Conservation (phyloP, 1,139 yeast species). For the Zygoascus sp. region DNA sequence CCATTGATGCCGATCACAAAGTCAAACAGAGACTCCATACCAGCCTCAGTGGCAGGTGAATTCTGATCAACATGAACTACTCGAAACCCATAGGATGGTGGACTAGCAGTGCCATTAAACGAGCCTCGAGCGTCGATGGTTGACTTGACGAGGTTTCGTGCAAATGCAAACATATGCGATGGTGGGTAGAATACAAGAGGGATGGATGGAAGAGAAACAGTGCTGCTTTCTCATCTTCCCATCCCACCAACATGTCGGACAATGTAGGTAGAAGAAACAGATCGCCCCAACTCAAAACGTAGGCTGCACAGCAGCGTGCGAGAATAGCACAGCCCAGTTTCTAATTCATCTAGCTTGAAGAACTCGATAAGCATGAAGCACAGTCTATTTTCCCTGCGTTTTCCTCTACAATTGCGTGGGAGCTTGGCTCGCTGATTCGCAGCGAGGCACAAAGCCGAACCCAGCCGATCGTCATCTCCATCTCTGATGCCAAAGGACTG, state of each 20-base stretch:
- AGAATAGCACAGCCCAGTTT: neutral
- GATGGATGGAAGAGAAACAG: neutral
- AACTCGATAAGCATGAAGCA: conserved; percentile 28
- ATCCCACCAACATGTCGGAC: conserved; percentile 1
- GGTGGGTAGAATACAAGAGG: neutral
- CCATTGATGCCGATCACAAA: conserved; percentile 75
- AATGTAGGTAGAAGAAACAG: too few species aligned
- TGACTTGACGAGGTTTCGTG: conserved; percentile 74
- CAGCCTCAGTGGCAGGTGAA: conserved; percentile 44
- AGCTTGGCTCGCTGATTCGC: conserved; percentile 32
- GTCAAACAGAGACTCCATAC: conserved; percentile 82
- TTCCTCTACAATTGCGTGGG: conserved; percentile 36
- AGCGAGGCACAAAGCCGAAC: conserved; percentile 24
- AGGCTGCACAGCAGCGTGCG: too few species aligned
- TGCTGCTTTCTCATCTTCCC: neutral
- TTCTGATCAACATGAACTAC: conserved; percentile 46
- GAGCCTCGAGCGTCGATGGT: conserved; percentile 33
- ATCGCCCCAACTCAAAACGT: too few species aligned
- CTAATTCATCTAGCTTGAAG: conserved; percentile 20
- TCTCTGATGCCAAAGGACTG: conserved; percentile 48
- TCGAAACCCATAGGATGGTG: conserved; percentile 48
- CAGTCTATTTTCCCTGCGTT: conserved; percentile 30
- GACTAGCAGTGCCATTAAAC: conserved; percentile 24
- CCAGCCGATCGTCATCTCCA: conserved; percentile 47
- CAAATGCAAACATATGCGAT: conserved; percentile 74